Conservation (phyloP, 1,284 basidiomycete species). For the Prillingera fragicola region DNA sequence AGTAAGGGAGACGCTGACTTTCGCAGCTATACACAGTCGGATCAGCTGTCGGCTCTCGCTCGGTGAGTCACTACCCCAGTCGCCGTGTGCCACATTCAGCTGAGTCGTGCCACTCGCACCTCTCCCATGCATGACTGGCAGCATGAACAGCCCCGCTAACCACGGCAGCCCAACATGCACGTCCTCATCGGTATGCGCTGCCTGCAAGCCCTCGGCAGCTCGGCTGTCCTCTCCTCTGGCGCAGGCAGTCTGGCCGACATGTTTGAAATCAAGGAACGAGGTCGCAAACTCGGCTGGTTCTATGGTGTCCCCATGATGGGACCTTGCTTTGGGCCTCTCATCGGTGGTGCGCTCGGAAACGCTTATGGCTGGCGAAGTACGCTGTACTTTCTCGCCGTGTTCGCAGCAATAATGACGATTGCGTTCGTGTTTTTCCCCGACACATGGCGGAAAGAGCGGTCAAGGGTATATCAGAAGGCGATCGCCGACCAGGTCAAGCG, state of each 20-base stretch:
- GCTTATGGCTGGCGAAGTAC: constrained; percentile 68
- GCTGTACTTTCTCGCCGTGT: constrained; percentile 72
- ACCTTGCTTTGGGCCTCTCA: constrained; percentile 63
- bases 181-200: constrained; percentile 58
- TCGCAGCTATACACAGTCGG: constrained; percentile 60
- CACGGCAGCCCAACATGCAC: constrained; percentile 56
- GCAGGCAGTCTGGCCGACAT: constrained; percentile 73
- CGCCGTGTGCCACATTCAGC: too few species aligned
- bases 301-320: constrained; percentile 51
- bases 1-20: too few species aligned
- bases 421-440: constrained; percentile 67
- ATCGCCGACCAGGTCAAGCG: constrained; percentile 40
- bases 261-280: constrained; percentile 70
- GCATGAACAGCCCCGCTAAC: too few species aligned
- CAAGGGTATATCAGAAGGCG: constrained; percentile 65
- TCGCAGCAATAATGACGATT: constrained; percentile 56
- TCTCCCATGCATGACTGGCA: too few species aligned
- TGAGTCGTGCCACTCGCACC: too few species aligned
- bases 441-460: constrained; percentile 74
- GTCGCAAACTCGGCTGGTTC: constrained; percentile 55
- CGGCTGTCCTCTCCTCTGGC: constrained; percentile 70
- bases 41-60: constrained; percentile 60
- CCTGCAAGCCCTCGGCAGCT: constrained; percentile 55
- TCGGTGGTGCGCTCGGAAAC: constrained; percentile 59
- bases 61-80: too few species aligned